These are phyloP conservation scores for Acer negundo DNA, from an alignment of 345 rosid genomes.

Conservation along the genomic window DNA sequence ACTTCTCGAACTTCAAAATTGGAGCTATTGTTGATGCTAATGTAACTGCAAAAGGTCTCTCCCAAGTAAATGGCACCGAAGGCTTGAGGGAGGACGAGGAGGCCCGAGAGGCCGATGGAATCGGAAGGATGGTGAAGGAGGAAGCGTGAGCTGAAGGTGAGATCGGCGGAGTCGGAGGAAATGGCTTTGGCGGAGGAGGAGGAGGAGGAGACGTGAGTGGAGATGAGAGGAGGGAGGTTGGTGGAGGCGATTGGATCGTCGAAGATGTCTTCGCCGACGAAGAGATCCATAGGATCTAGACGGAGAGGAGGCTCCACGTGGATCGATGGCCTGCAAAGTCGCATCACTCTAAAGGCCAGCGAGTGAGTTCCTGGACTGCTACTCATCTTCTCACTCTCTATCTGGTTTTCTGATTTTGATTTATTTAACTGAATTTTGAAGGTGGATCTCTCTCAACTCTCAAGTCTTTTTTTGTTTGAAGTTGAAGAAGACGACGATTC, in stretches of 20 bases:
- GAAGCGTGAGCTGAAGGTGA: slow-evolving; percentile 66
- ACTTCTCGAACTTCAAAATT: slow-evolving; percentile 82
- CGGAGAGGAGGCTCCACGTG: slow-evolving; percentile 85
- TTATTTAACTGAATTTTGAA: not conserved
- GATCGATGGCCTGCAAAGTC: slow-evolving; percentile 88
- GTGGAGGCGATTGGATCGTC: slow-evolving; percentile 79
- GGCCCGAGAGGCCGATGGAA: slow-evolving; percentile 88
- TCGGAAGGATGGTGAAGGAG: slow-evolving; percentile 70
- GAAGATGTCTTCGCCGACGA: slow-evolving; percentile 89
- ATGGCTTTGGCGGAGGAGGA: slow-evolving; percentile 24
- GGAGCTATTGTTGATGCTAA: slow-evolving; percentile 90
- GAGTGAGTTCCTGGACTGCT: slow-evolving; percentile 75
- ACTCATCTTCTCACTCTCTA: slow-evolving; percentile 42
- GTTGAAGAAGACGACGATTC: too few species aligned
- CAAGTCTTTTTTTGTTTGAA: too few species aligned
- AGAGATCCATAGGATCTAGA: slow-evolving; percentile 81
- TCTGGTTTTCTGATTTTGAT: not conserved
- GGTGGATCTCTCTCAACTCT: not conserved
- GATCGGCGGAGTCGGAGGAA: slow-evolving; percentile 58
- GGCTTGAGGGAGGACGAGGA: slow-evolving; percentile 96
- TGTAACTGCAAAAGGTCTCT: slow-evolving; percentile 90
- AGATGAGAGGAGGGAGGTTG: slow-evolving; percentile 50
- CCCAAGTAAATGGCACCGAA: slow-evolving; percentile 98
- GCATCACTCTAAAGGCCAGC: slow-evolving; percentile 95
- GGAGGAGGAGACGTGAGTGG: too few species aligned